Base-by-base conservation (phyloP, 345 rosid species). In the Turnera subulata region DNA sequence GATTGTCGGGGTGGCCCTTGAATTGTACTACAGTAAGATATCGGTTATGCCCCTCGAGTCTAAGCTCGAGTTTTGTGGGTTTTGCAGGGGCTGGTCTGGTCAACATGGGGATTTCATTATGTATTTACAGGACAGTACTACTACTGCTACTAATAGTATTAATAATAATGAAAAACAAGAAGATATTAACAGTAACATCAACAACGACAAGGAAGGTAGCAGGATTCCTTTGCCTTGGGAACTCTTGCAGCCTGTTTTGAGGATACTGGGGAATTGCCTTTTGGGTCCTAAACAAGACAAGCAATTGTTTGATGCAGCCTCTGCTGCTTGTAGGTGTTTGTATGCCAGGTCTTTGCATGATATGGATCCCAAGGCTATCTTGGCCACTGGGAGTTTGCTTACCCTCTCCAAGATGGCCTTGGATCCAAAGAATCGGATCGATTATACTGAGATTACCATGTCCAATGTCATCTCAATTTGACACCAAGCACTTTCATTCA, bases 141-240 rank as follows among this genome's bases (percentile, higher is more conserved):
- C 11, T 6, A 18, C 11, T 2, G 25, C 4, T 24, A 6, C 12
- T 11, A 22, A 10, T 6, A 5, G 10, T 9, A 1, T 5, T 16
- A 13, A 21, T 7, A 9, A 4, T 2, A 8, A 19, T 6, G 58
- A 10, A 12, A 6, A n/a, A 10, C 38, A 51, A 51, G 46, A 16
- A 12, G n/a, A 4, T 18, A 21, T 0, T n/a, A 13, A 15, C 5
- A 18, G 1, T 12, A 10, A 10, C 5, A 18, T 18, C 4, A 23
- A 54, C 5, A 42, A 17, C 42, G 38, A 0, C 32, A 58, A 38
- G 43, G 60, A 48, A 25, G 75, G 65, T 40, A 75, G 75, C 65
- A 61, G 78, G 71, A 79, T 88, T 35, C 69, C 82, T 1, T 5
- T 86, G 70, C 85, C 84, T 38, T 91, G 95, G 96, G 98, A 88